Conservation (phyloP, 1,284 basidiomycete species). For the Papiliotrema flavescens region DNA sequence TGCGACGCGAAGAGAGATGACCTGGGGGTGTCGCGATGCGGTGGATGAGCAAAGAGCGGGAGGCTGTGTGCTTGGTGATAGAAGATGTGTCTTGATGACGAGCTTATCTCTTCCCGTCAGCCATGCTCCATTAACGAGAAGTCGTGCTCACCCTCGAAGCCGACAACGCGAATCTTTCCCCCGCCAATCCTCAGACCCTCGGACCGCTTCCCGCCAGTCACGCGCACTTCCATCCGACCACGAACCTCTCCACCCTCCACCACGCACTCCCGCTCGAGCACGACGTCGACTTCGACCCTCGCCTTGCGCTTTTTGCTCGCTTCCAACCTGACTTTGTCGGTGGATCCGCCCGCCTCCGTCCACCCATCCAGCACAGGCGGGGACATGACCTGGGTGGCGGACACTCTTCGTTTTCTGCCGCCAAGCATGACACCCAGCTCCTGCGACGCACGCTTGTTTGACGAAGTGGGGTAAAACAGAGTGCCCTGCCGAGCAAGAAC, state of each 20-base stretch:
- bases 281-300: slow-evolving; percentile 78
- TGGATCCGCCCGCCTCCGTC: slow-evolving; percentile 12
- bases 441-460: slow-evolving; percentile 34
- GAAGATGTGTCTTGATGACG: slow-evolving; percentile 70
- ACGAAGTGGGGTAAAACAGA: slow-evolving; percentile 41
- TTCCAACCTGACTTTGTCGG: slow-evolving; percentile 43
- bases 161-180: slow-evolving; percentile 79
- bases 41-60: slow-evolving; percentile 52
- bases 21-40: slow-evolving; percentile 47
- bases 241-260: slow-evolving; percentile 77
- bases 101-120: slow-evolving; percentile 54
- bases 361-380: slow-evolving; percentile 27
- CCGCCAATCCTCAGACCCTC: slow-evolving; percentile 66
- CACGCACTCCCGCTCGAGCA: slow-evolving; percentile 69
- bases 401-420: slow-evolving; percentile 30
- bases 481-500: slow-evolving; percentile 45
- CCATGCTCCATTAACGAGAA: neutral
- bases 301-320: slow-evolving; percentile 66
- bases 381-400: slow-evolving; percentile 35
- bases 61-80: slow-evolving; percentile 72
- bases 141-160: slow-evolving; percentile 65
- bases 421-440: slow-evolving; percentile 47
- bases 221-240: slow-evolving; percentile 68
- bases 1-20: slow-evolving; percentile 55
- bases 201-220: slow-evolving; percentile 61